phyloP scores from a whole-genome alignment of 768 basidiomycete genomes.

The Obba rivulosa region DNA sequence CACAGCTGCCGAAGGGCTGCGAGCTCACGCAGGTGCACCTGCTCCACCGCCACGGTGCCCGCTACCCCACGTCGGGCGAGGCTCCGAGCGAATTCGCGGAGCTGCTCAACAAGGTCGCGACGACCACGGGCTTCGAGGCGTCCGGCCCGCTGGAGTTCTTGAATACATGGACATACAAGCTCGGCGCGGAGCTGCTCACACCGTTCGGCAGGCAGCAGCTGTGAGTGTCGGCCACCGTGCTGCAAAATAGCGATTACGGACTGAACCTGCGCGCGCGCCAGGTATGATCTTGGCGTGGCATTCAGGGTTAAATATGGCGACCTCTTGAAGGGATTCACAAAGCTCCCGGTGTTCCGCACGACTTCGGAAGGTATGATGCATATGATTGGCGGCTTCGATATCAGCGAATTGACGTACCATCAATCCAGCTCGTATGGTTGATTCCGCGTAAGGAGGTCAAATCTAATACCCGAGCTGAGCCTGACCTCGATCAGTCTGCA shows the following conservation, averaged over 20 bases:
- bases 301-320: conserved; percentile 43
- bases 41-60: conserved; percentile 37
- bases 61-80: conserved; percentile 34
- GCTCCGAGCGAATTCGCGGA: conserved; percentile 22
- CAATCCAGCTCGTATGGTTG: conserved; percentile 27
- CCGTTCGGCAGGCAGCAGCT: conserved; percentile 43
- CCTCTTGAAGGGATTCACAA: conserved; percentile 35
- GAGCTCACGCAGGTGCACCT: conserved; percentile 39
- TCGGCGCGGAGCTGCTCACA: conserved; percentile 42
- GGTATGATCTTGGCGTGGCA: conserved; percentile 35
- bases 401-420: background rate
- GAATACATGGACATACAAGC: conserved; percentile 40
- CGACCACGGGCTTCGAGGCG: conserved; percentile 25
- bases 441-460: conserved; percentile 23
- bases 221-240: conserved; percentile 1
- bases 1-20: conserved; percentile 42
- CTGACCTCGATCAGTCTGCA: conserved; percentile 27
- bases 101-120: conserved; percentile 15
- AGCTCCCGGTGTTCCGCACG: conserved; percentile 46
- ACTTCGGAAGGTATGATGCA: conserved; percentile 31
- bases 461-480: conserved; percentile 21
- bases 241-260: background rate
- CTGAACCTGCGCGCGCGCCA: background rate
- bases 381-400: background rate
- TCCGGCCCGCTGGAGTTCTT: conserved; percentile 37